phyloP scores from a whole-genome alignment of 2,329 filamentous ascomycete species.

The Plenodomus biglobosus region DNA sequence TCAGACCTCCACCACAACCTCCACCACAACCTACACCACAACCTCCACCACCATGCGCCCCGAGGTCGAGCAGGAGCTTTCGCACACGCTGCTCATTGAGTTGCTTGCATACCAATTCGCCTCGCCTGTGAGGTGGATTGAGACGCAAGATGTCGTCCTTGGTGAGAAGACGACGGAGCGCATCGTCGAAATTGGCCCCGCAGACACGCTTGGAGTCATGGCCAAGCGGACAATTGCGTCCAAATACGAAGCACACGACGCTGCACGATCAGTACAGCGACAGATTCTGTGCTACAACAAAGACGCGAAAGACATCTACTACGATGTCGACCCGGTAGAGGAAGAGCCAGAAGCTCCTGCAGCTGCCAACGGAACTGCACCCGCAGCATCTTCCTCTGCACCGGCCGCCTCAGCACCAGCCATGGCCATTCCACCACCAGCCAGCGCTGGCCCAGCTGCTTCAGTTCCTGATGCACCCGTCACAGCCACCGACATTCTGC shows the following conservation, averaged over 20 bases:
- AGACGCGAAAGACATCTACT: slow-evolving; percentile 98
- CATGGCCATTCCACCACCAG: slow-evolving; percentile 57
- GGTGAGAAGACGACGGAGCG: slow-evolving; percentile 94
- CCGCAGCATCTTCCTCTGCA: slow-evolving; percentile 49
- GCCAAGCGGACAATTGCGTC: slow-evolving; percentile 91
- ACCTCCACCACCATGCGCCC: slow-evolving; percentile 72
- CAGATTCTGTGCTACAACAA: slow-evolving; percentile 99
- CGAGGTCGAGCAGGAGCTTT: slow-evolving; percentile 98
- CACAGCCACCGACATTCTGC: slow-evolving; percentile 83
- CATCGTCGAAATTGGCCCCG: slow-evolving; percentile 95
- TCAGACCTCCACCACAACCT: no score
- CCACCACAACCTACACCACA: background rate
- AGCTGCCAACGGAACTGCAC: slow-evolving; percentile 47
- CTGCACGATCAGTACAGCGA: slow-evolving; percentile 91
- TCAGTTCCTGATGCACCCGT: slow-evolving; percentile 85
- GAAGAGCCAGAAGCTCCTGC: slow-evolving; percentile 65
- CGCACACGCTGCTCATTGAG: slow-evolving; percentile 97
- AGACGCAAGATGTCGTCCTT: slow-evolving; percentile 99
- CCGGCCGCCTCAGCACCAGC: slow-evolving; percentile 56
- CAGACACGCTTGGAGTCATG: slow-evolving; percentile 96
- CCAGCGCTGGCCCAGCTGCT: slow-evolving; percentile 80
- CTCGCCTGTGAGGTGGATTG: slow-evolving; percentile 98
- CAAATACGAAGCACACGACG: slow-evolving; percentile 98
- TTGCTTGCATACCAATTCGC: slow-evolving; percentile 99
- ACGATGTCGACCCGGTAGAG: slow-evolving; percentile 93